Conservation (phyloP, 2,329 filamentous ascomycete species). For the Cladobotryum mycophilum region DNA sequence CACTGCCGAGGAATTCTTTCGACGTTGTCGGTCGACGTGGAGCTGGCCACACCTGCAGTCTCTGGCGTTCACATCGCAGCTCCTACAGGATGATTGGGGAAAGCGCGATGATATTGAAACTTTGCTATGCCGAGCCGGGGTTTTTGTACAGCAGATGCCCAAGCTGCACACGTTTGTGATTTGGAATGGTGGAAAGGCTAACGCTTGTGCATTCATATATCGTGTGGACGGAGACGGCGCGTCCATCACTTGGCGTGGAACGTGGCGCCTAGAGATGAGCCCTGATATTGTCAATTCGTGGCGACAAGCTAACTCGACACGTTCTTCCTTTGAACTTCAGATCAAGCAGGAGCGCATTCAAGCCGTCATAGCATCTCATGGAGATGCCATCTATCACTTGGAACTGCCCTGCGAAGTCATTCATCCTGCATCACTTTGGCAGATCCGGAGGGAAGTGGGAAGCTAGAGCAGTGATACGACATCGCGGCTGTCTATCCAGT, state of each 20-base stretch:
- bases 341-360: background rate
- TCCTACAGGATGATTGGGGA: conserved; percentile 17
- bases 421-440: conserved; percentile 26
- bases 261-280: conserved; percentile 24
- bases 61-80: conserved; percentile 28
- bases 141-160: conserved; percentile 23
- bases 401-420: conserved; percentile 25
- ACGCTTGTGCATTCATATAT: conserved; percentile 30
- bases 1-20: conserved; percentile 23
- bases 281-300: conserved; percentile 19
- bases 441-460: conserved; percentile 22
- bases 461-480: background rate
- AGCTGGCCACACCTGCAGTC: conserved; percentile 21
- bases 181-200: conserved; percentile 25
- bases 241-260: conserved; percentile 27
- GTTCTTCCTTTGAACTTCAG: conserved; percentile 15
- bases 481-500: background rate
- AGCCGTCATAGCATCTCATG: conserved; percentile 19
- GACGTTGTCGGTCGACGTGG: background rate
- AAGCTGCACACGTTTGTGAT: conserved; percentile 25
- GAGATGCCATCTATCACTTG: conserved; percentile 27
- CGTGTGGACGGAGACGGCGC: conserved; percentile 14
- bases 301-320: conserved; percentile 7
- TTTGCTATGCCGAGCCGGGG: conserved; percentile 21
- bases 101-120: conserved; percentile 14